Percentiles rank a stretch among this genome's conserved stretches.
phyloP scores from a whole-genome alignment of 2,329 filamentous ascomycete genomes.

The Lasiodiplodia gonubiensis region DNA sequence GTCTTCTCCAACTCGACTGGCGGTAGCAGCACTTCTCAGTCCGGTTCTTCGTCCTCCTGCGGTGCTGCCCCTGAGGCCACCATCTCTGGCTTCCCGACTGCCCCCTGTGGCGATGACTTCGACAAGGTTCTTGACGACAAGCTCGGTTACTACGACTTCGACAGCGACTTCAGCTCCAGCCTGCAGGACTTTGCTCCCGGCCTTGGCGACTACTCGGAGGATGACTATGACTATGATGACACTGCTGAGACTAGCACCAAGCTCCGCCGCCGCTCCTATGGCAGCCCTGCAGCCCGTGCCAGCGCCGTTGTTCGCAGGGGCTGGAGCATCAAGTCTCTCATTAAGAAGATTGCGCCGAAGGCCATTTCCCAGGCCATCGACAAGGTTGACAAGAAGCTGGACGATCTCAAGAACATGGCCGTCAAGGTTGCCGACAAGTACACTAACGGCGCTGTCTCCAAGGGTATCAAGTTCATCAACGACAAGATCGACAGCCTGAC shows the following conservation, averaged over 20 bases:
- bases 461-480: conserved; percentile 10
- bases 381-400: conserved; percentile 11
- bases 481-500: conserved; percentile 14
- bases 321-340: background rate
- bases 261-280: background rate
- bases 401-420: conserved; percentile 5
- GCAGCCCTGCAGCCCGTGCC: conserved; percentile 2
- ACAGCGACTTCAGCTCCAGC: background rate
- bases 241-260: background rate
- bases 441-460: conserved; percentile 1
- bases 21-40: background rate
- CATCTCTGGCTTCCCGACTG: conserved; percentile 10
- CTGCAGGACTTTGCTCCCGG: conserved; percentile 2
- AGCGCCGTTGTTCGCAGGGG: background rate
- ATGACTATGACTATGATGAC: conserved; percentile 4
- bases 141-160: conserved; percentile 19
- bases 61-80: conserved; percentile 5
- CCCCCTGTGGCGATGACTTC: conserved; percentile 5
- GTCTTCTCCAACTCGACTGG: conserved; percentile 7
- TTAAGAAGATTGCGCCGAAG: conserved; percentile 3
- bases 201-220: conserved; percentile 7
- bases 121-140: conserved; percentile 9
- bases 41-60: background rate
- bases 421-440: conserved; percentile 9
- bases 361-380: background rate